A percentile compares a stretch with the other conserved stretches of the same genome.
Conservation (phyloP, 768 basidiomycete genomes). For the Paxillus rubicundulus region DNA sequence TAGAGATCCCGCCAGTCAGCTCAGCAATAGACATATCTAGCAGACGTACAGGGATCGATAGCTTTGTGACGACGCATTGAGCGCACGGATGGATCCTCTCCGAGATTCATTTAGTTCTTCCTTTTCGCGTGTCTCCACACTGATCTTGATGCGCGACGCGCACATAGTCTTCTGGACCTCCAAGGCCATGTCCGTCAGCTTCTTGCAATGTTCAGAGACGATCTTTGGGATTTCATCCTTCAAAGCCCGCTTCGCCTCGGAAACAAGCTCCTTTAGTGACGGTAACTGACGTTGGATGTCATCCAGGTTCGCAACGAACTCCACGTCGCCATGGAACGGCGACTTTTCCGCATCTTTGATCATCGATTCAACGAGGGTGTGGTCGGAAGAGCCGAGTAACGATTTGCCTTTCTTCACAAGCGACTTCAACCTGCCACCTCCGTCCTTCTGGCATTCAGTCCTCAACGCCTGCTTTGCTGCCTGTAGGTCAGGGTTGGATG, state of each 20-base stretch:
- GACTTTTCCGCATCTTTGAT: not conserved
- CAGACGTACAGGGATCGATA: not conserved
- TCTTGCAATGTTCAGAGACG: not conserved
- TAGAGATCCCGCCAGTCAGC: not conserved
- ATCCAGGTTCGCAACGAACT: conserved; percentile 2
- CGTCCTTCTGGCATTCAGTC: not conserved
- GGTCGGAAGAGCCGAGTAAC: not conserved
- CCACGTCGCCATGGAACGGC: not conserved
- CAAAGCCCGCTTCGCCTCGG: not conserved
- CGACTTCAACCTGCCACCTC: not conserved
- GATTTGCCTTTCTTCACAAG: not conserved
- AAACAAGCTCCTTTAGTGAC: not conserved
- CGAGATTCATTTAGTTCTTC: not conserved
- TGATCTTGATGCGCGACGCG: not conserved
- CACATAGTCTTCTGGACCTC: not conserved
- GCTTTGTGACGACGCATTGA: not conserved
- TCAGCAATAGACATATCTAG: not conserved
- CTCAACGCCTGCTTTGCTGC: not conserved
- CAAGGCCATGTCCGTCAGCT: not conserved
- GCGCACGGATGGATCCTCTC: not conserved
- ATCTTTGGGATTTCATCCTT: not conserved
- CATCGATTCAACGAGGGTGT: not conserved
- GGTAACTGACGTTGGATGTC: not conserved
- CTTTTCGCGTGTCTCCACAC: not conserved
- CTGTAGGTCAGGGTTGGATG: not conserved